Evolutionary conservation across 768 basidiomycete genomes (phyloP), one percentile per base, ranked within the genome.

Genomic region (Lentinus brumalis): DNA sequence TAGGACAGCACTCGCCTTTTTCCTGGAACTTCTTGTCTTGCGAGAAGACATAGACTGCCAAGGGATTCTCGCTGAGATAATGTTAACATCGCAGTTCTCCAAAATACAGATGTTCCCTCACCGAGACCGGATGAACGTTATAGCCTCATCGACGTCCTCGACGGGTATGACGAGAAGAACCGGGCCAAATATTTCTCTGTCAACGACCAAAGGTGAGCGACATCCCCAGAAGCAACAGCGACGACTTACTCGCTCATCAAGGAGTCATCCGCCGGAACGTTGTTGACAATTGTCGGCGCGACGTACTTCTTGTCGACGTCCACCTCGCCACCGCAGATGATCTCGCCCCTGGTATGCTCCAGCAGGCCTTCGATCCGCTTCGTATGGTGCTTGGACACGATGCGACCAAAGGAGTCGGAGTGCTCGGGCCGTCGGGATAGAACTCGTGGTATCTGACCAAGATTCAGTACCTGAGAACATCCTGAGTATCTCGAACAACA

Each of bases 151-250:
- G 6, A 90, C 52, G 57, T 81, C 70, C 10, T 87, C 81, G 21
- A 94, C 85, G 0, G 87, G 82, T 1, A 95, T 75, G 46, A 96
- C 78, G 3, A 91, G 86, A 30, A 96, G 75, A 10, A 96, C 63
- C 7, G 94, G 92, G 0, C 92, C 94, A 65, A 96, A 95, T 41
- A 94, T 79, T 68, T 96, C 94, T 59, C 91, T 92, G 63, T 0
- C 41, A 47, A 4, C 6, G 10, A 50, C 21, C 21, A 26, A 26
- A 26, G 21, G 16, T 2, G 62, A 56, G 8, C 16, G 10, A 26
- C 21, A 26, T 26, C 21, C 2, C 21, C 21, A 26, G 4, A 29
- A 14, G 45, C 21, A 45, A 46, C 12, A 21, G 1, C 31, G 6
- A 30, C 39, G 1, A 78, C 87, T 53, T 65, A 89, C 90, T 90